Evolutionary conservation across 2,329 filamentous ascomycete species (phyloP), one percentile per base, ranked within the genome.

Genomic region (Sclerotiophoma versabilis): DNA sequence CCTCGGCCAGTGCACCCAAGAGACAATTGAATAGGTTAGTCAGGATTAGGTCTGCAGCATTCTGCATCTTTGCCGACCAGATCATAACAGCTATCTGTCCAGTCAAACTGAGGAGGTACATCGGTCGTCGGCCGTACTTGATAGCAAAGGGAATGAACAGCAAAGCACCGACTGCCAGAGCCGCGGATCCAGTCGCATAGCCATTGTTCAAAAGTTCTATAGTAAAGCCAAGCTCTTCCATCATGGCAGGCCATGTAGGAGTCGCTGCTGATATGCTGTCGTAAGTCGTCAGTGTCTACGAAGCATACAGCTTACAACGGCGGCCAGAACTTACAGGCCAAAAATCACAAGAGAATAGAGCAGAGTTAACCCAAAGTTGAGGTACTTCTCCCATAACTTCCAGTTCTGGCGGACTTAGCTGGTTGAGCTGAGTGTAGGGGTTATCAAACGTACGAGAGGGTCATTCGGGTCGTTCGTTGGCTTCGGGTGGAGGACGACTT

Each of bases 71-170:
- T 0, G 81, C 81, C 4, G 70, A 70, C 80, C 80, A 83, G 19
- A 77, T 60, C n/a, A 67, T 60, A 1, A 70, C 59, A 0, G 53
- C 75, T 30, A 78, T 69, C 41, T 79, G 75, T 1, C 77, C 59
- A 0, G 69, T 60, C 0, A 72, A 71, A 59, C 77, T 80, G 46
- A 80, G 42, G 15, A 82, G 54, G 51, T 81, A 82, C 0, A 81
- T 57, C 2, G 78, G 76, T 11, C 80, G 74, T 4, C 79, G 68
- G 1, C 80, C 80, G 47, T 73, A 81, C 38, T 80, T 81, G 43
- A 78, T 65, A 2, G 77, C 76, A 27, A 82, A 77, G 0, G 79
- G 79, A 1, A 81, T 74, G 30, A 82, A 65, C 8, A 81, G 26
- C 3, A 81, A 47, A 19, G 71, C 71, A 1, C 80, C 78, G 5